phyloP scores from a whole-genome alignment of 768 basidiomycete genomes.

The Mycena filopes region DNA sequence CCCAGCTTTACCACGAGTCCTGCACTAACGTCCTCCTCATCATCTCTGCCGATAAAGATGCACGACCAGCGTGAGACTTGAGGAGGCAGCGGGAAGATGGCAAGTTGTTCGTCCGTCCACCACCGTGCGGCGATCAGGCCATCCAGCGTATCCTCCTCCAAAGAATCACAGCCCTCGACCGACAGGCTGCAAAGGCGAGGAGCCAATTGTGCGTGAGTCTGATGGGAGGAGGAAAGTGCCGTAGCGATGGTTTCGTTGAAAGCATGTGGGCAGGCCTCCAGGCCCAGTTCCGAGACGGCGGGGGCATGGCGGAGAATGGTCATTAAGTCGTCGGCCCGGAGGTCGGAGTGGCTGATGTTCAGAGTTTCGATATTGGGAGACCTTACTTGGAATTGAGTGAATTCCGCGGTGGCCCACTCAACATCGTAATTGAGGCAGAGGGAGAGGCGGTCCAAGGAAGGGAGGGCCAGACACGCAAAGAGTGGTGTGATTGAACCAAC shows the following conservation, averaged over 20 bases:
- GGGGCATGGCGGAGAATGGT: background rate
- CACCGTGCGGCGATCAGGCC: slow-evolving; percentile 19
- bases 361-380: slow-evolving; percentile 4
- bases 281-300: background rate
- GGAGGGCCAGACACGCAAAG: slow-evolving; percentile 12
- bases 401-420: slow-evolving; percentile 1
- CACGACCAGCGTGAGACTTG: slow-evolving; percentile 5
- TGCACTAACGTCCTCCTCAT: background rate
- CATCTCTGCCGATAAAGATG: background rate
- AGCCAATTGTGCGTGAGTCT: background rate
- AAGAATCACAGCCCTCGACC: background rate
- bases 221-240: background rate
- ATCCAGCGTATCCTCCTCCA: background rate
- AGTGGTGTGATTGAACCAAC: slow-evolving; percentile 1
- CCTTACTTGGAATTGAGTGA: slow-evolving; percentile 6
- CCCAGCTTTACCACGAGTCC: background rate
- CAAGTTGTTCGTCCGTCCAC: slow-evolving; percentile 17
- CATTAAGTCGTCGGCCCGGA: background rate
- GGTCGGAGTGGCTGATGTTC: background rate
- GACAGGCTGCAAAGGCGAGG: background rate
- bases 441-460: background rate
- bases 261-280: background rate
- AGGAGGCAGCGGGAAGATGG: background rate
- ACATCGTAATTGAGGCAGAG: background rate
- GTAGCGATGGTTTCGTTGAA: slow-evolving; percentile 3